Evolutionary conservation across 169 alveolate genomes (phyloP).

Genomic region (Eimeria maxima): DNA sequence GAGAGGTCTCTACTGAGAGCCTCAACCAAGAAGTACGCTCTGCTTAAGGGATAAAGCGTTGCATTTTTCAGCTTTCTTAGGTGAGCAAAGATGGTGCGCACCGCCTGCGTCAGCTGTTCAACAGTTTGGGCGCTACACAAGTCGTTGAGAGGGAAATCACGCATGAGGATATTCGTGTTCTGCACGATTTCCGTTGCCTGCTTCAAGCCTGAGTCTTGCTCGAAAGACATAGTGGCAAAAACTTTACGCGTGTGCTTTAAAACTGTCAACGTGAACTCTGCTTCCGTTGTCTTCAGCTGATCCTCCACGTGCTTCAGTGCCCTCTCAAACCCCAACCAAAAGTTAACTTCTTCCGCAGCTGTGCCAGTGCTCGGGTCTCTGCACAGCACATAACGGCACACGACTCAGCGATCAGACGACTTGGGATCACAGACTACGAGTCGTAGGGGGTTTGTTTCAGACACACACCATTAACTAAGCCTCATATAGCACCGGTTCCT

Average conservation of each 20-base stretch:
- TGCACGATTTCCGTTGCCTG: slow-evolving; percentile 94
- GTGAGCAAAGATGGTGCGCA: slow-evolving; percentile 94
- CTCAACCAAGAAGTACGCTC: slow-evolving; percentile 95
- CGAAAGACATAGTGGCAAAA: slow-evolving; percentile 95
- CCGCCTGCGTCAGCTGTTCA: slow-evolving; percentile 93
- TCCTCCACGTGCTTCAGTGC: slow-evolving; percentile 78
- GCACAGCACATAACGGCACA: not conserved
- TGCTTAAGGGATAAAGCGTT: slow-evolving; percentile 93
- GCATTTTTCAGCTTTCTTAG: slow-evolving; percentile 94
- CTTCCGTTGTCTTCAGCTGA: slow-evolving; percentile 89
- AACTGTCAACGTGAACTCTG: slow-evolving; percentile 94
- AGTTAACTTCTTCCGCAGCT: slow-evolving; percentile 86
- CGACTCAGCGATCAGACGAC: too few relatives aligned
- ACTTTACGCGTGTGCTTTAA: slow-evolving; percentile 94
- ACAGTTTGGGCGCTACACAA: slow-evolving; percentile 95
- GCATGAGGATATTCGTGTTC: slow-evolving; percentile 94
- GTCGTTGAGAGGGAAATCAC: slow-evolving; percentile 97
- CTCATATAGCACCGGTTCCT: too few relatives aligned
- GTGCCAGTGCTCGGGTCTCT: slow-evolving; percentile 85
- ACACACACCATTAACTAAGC: too few relatives aligned
- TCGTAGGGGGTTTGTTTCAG: too few relatives aligned
- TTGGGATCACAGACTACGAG: too few relatives aligned
- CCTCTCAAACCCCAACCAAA: slow-evolving; percentile 87
- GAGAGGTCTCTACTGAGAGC: slow-evolving; percentile 96
- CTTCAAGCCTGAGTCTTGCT: slow-evolving; percentile 97